Evolutionary conservation across 2,329 filamentous ascomycete genomes (phyloP), one percentile per base, ranked within the genome.

Genomic region (Aspergillus cejpii): DNA sequence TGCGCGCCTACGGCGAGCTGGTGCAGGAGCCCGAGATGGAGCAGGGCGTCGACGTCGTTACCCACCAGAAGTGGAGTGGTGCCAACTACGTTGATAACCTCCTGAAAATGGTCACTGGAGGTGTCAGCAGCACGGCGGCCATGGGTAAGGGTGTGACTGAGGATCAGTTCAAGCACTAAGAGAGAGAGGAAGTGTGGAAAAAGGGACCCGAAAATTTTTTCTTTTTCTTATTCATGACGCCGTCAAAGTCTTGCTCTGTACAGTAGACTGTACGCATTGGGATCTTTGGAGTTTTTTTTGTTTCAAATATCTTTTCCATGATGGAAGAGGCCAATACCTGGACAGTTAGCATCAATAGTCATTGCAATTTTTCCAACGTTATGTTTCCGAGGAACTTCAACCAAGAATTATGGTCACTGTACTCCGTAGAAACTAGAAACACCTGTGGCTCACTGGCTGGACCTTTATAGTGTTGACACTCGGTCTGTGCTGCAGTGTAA

Each of bases 61-160:
- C 87, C 71, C 92, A 98, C 74, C 92, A 98, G 80, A 98, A 97
- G 72, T 98, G 92, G 92, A 87, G 81, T 59, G 92, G 92, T 39
- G 92, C 92, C 17, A 90, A 86, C 56, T 97, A 97, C 65, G 86
- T 91, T 15, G 92, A 98, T 66, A 89, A 94, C 68, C 64, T 96
- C 73, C 75, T 95, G 69, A 95, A 94, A 80, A 96, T 98, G 90
- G 87, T 98, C 26, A 90, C 83, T 3, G 92, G 92, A 2, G 92
- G 92, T 53, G 83, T 97, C 45, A 90, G 83, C 67, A 89, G 83
- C 52, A 97, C 91, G 1, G 87, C 87, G 49, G 92, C 92, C 15
- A 98, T 98, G 92, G 92, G 91, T 26, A 87, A 89, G 74, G 92
- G 92, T 48, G 92, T 98, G 47, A 98, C 92, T 1, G 92, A 98